phyloP scores from a whole-genome alignment of 768 basidiomycete genomes.

The Amanita rimosa region DNA sequence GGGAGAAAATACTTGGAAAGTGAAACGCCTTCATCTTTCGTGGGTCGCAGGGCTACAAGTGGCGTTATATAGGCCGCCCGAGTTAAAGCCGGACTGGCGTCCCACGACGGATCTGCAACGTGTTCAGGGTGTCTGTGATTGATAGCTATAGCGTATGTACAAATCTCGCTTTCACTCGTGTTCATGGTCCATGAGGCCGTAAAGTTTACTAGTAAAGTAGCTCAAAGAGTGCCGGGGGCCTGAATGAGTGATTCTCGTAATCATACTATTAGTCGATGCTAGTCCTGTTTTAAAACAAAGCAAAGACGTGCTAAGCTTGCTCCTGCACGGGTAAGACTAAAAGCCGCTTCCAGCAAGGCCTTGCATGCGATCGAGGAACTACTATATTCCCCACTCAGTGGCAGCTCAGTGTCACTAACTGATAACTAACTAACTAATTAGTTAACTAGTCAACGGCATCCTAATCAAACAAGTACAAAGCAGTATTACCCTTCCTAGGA shows the following conservation, averaged over 20 bases:
- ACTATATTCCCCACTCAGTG: too few species aligned
- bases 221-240: neutral
- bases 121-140: neutral
- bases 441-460: too few species aligned
- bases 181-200: too few species aligned
- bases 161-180: neutral
- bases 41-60: neutral
- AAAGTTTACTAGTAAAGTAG: too few species aligned
- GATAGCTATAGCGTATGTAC: neutral
- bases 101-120: neutral
- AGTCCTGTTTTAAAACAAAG: neutral
- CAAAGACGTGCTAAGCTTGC: neutral
- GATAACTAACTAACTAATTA: too few species aligned
- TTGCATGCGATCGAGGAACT: too few species aligned
- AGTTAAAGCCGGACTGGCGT: neutral
- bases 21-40: conserved; percentile 33
- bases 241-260: neutral
- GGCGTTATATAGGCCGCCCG: neutral
- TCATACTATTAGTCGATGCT: neutral
- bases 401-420: too few species aligned
- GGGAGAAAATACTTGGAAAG: conserved; percentile 46
- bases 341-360: too few species aligned
- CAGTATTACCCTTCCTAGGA: neutral
- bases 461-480: conserved; percentile 5
- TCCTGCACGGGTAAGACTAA: too few species aligned